A percentile compares a stretch with the other conserved stretches of the same genome.
Conservation (phyloP, 2,329 filamentous ascomycete species). For the Ophiostoma novo-ulmi region DNA sequence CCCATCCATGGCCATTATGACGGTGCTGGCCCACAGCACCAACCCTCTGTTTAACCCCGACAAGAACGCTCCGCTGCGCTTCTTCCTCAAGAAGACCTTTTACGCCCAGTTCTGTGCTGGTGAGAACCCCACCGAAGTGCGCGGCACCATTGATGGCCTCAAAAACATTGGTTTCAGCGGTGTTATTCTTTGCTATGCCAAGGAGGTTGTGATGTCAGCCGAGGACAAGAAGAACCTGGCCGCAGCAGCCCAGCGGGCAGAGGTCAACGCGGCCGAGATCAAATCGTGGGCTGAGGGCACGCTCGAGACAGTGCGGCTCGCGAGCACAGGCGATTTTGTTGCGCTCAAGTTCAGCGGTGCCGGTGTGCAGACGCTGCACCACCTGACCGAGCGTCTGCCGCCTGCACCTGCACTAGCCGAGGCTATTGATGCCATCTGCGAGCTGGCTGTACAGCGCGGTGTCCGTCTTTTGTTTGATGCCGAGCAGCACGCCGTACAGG, state of each 20-base stretch:
- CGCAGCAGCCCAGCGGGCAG: constrained; percentile 41
- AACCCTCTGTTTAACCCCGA: constrained; percentile 67
- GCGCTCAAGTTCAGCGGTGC: constrained; percentile 78
- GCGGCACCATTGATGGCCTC: constrained; percentile 57
- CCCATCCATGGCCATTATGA: constrained; percentile 65
- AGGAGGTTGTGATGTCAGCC: constrained; percentile 68
- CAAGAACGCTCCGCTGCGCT: constrained; percentile 64
- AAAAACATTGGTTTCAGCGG: constrained; percentile 74
- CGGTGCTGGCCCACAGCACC: constrained; percentile 62
- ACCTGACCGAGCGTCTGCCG: constrained; percentile 57
- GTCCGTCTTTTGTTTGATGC: constrained; percentile 78
- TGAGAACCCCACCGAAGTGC: constrained; percentile 64
- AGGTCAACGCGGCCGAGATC: constrained; percentile 55
- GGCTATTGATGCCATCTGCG: constrained; percentile 70
- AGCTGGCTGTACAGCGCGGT: constrained; percentile 61
- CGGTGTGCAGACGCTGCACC: constrained; percentile 64
- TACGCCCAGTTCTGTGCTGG: constrained; percentile 91
- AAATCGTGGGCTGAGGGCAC: constrained; percentile 68
- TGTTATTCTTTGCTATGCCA: constrained; percentile 78
- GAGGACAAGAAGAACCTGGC: constrained; percentile 45
- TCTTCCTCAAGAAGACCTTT: constrained; percentile 72
- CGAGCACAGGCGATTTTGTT: constrained; percentile 63
- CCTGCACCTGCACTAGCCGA: constrained; percentile 60
- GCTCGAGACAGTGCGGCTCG: constrained; percentile 66
- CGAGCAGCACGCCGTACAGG: constrained; percentile 73